Conservation (phyloP, 2,329 filamentous ascomycete species). For the Xylaria multiplex region DNA sequence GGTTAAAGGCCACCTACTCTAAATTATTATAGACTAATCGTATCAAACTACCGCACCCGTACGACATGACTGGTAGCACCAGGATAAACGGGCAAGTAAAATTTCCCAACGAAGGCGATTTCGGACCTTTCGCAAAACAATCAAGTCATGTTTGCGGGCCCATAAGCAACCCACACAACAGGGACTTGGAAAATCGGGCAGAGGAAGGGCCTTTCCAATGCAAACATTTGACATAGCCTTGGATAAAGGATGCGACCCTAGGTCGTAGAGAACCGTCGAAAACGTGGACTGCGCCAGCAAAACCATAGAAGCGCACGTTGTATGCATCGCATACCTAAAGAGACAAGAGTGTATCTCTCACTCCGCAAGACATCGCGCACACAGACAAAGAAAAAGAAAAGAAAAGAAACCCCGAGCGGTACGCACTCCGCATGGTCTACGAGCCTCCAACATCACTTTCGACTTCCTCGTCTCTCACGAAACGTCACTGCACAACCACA, state of each 20-base stretch:
- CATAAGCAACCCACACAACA: background rate
- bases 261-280: background rate
- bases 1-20: background rate
- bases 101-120: background rate
- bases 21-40: too few species aligned
- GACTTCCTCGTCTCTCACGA: background rate
- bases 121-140: too few species aligned
- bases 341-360: background rate
- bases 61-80: background rate
- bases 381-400: background rate
- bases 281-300: background rate
- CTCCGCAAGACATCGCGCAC: background rate
- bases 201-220: background rate
- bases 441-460: slow-evolving; percentile 7
- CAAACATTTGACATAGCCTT: background rate
- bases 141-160: too few species aligned
- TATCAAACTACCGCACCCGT: background rate
- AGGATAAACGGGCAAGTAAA: background rate
- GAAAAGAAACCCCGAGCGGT: background rate
- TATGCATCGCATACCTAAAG: background rate
- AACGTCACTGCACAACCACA: slow-evolving; percentile 13
- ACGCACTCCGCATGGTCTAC: background rate
- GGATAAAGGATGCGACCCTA: background rate
- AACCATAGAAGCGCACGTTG: too few species aligned
- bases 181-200: background rate